These are phyloP conservation scores for Neofusicoccum umdonicola DNA, from an alignment of 2,329 filamentous ascomycete species.

Conservation along the genomic window DNA sequence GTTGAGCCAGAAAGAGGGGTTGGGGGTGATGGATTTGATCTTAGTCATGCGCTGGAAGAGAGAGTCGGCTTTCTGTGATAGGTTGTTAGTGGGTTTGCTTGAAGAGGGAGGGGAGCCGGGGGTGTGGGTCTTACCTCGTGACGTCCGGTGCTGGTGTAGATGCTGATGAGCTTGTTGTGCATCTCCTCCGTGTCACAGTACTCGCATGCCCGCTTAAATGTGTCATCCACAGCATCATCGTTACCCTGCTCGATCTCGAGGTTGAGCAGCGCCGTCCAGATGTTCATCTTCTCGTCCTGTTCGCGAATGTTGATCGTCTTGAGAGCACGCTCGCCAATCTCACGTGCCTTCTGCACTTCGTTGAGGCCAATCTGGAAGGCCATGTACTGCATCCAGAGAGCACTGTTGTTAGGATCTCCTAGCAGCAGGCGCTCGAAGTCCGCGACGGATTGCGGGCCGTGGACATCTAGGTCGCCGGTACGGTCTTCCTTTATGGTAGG, in stretches of 20 bases:
- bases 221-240: constrained; percentile 76
- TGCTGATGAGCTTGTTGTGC: constrained; percentile 84
- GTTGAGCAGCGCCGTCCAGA: constrained; percentile 94
- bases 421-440: constrained; percentile 94
- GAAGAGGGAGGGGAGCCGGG: not conserved
- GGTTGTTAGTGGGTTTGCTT: constrained; percentile 24
- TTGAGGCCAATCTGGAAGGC: constrained; percentile 94
- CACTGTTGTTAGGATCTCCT: constrained; percentile 87
- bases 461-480: constrained; percentile 85
- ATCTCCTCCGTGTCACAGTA: constrained; percentile 91
- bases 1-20: constrained; percentile 83
- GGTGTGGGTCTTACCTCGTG: constrained; percentile 61
- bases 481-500: constrained; percentile 79
- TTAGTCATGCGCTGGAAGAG: constrained; percentile 85
- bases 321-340: constrained; percentile 86
- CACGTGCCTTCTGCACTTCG: constrained; percentile 82
- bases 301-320: constrained; percentile 88
- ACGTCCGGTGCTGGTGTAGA: constrained; percentile 91
- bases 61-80: constrained; percentile 74
- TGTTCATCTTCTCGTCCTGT: constrained; percentile 87
- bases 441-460: constrained; percentile 82
- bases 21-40: constrained; percentile 75
- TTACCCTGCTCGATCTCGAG: constrained; percentile 87
- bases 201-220: constrained; percentile 89
- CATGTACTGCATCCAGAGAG: constrained; percentile 96